Evolutionary conservation across 2,329 filamentous ascomycete genomes (phyloP).

Genomic region (Aspergillus brunneoviolaceus): DNA sequence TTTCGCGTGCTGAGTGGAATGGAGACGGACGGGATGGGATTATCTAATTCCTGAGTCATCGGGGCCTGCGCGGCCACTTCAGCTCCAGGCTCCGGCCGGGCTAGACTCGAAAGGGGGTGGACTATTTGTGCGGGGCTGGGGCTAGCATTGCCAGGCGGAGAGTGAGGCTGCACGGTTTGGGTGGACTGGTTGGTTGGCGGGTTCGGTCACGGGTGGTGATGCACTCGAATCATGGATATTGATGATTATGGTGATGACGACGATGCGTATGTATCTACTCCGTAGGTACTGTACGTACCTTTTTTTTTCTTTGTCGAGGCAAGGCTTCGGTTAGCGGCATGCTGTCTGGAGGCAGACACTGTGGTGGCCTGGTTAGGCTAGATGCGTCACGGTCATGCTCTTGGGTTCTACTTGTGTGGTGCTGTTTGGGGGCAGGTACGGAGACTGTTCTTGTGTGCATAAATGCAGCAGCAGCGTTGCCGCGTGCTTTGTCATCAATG

Average conservation of each 20-base stretch:
- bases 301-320: background rate
- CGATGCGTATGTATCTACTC: background rate
- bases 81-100: background rate
- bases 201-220: background rate
- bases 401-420: background rate
- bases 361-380: background rate
- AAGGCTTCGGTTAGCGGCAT: background rate
- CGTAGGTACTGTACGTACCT: no score
- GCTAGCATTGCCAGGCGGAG: background rate
- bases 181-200: background rate
- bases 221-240: background rate
- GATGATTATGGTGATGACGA: background rate
- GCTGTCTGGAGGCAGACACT: background rate
- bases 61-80: background rate
- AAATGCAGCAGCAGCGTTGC: no score
- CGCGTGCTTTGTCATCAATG: background rate
- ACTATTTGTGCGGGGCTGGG: no score
- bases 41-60: background rate
- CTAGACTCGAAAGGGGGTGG: background rate
- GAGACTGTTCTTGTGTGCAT: no score
- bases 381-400: background rate
- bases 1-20: no score
- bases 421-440: background rate
- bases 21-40: background rate
- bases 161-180: background rate